Evolutionary conservation across 345 rosid species (phyloP).

Genomic region (Lumnitzera littorea): DNA sequence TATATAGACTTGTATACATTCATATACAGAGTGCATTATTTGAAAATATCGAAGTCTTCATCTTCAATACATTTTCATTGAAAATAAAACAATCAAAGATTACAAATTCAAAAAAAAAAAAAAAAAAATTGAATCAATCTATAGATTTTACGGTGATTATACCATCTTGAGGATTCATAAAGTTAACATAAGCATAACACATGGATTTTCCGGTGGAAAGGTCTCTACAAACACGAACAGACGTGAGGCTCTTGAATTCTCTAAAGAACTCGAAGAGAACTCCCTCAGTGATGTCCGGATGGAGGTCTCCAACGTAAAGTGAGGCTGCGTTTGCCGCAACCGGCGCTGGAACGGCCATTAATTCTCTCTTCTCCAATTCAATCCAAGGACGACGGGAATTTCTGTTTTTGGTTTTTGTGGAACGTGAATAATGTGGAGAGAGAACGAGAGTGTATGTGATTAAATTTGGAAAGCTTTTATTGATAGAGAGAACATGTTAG

Average conservation of each 20-base stretch:
- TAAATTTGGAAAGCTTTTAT: neutral
- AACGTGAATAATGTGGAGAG: conserved; percentile 5
- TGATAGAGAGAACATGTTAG: conserved; percentile 5
- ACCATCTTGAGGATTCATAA: conserved; percentile 53
- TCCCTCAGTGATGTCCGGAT: conserved; percentile 47
- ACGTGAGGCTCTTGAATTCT: conserved; percentile 52
- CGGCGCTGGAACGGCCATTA: conserved; percentile 43
- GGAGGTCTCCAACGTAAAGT: conserved; percentile 70
- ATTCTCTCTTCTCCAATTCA: neutral
- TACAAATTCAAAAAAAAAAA: too few species aligned
- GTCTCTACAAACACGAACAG: conserved; percentile 67
- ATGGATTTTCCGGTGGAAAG: conserved; percentile 50
- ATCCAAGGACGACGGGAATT: too few species aligned
- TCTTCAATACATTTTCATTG: too few species aligned
- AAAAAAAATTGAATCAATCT: too few species aligned
- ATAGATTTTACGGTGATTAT: neutral
- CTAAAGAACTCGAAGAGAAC: conserved; percentile 45
- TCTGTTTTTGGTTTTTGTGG: too few species aligned
- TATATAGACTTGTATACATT: too few species aligned
- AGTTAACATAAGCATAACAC: conserved; percentile 84
- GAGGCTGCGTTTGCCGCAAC: conserved; percentile 29
- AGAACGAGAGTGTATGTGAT: conserved; percentile 3
- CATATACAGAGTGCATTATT: too few species aligned
- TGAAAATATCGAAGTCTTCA: too few species aligned
- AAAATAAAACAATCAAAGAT: too few species aligned